Evolutionary conservation across 169 alveolate genomes (phyloP), one percentile per base, ranked within the genome.

Genomic region (Neospora caninum): DNA sequence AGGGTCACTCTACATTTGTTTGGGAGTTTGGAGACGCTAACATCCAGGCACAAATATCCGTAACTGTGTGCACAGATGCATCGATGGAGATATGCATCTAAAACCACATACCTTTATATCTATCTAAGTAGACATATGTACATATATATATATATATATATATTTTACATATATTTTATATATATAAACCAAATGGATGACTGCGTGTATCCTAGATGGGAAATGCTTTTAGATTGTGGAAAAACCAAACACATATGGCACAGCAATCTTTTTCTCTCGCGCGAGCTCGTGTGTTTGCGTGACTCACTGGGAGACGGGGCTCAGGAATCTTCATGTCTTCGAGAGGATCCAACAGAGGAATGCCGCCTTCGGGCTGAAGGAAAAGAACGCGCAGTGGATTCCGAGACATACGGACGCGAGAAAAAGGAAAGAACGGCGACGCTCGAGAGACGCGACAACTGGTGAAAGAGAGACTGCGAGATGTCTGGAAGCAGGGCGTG

Each of bases 311-410:
- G 83, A 67, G 88, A 69, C 54, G 92, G 29, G 94, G 93, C 39
- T 87, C 97, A 73, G 95, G 97, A n/a, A 98, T 97, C 92, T 97
- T 97, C 97, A 98, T 97, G 94, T 98, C 99, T 83, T 98, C 97
- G n/a, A 98, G 95, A 0, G 99, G 99, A 94, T 98, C 99, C 94
- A 98, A 94, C 83, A 96, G 93, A 34, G 98, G 99, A 91, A 96
- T 43, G 54, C 95, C 96, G 4, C 78, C 91, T 25, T 53, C 43
- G n/a, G 34, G 69, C 93, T 70, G 88, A 69, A 69, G 36, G 36
- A 69, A 69, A 6, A 9, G 34, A n/a, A 69, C n/a, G 18, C 80
- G 29, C 41, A 20, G 10, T 29, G 80, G 80, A 69, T 25, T 29
- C 41, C 31, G 80, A n/a, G 58, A 49, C 22, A 49, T 4, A 49